phyloP scores from a whole-genome alignment of 2,329 filamentous ascomycete species.

The Berkeleyomyces basicola region DNA sequence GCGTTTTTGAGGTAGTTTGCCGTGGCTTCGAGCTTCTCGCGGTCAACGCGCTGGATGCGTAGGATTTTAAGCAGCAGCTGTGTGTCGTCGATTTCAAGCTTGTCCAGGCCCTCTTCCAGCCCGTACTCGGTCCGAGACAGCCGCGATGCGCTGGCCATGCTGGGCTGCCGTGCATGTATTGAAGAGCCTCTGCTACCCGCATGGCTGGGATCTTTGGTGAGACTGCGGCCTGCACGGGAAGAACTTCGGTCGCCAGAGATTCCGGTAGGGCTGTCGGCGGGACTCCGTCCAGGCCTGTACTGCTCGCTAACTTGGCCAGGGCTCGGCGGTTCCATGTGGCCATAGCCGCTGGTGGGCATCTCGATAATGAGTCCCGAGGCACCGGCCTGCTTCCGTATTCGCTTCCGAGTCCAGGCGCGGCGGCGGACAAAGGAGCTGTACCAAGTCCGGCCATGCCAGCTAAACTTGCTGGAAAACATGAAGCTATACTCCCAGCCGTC shows the following conservation, averaged over 20 bases:
- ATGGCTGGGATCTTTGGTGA: neutral
- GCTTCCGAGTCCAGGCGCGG: slow-evolving; percentile 70
- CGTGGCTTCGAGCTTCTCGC: slow-evolving; percentile 76
- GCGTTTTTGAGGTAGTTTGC: slow-evolving; percentile 60
- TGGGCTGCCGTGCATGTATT: neutral
- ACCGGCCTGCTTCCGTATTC: slow-evolving; percentile 43
- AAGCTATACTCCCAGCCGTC: slow-evolving; percentile 96
- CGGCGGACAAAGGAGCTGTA: slow-evolving; percentile 90
- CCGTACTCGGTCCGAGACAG: slow-evolving; percentile 28
- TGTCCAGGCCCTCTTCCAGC: slow-evolving; percentile 35
- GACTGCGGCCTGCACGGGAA: neutral
- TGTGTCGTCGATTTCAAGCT: slow-evolving; percentile 36
- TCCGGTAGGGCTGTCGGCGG: neutral
- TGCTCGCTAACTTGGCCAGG: neutral
- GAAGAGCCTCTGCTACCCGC: slow-evolving; percentile 3
- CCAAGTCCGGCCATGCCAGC: slow-evolving; percentile 85
- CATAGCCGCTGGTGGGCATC: neutral
- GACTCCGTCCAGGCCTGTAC: neutral
- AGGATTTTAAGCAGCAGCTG: slow-evolving; percentile 52
- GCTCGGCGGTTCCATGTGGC: neutral
- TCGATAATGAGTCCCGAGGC: slow-evolving; percentile 17
- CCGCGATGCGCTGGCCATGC: slow-evolving; percentile 10
- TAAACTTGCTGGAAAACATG: slow-evolving; percentile 55
- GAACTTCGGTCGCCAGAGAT: neutral
- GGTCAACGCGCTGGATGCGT: slow-evolving; percentile 58